Evolutionary conservation across 2,329 filamentous ascomycete genomes (phyloP), one percentile per base, ranked within the genome.

Genomic region (Diaporthe capsici): DNA sequence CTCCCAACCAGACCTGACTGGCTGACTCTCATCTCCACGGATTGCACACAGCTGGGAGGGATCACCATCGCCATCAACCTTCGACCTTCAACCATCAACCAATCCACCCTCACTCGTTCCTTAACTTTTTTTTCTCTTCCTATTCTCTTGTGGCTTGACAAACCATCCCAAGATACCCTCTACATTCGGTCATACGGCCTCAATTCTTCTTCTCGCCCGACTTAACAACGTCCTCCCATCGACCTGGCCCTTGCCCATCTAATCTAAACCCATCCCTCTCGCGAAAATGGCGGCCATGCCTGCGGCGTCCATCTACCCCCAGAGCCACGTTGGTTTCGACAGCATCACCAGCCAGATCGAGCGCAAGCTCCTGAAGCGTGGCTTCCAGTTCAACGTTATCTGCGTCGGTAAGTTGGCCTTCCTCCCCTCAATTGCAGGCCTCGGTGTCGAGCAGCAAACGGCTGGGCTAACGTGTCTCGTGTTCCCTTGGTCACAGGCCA

Each of bases 311-410:
- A 92, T 94, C 85, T 97, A 95, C 87, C 97, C 97, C 84, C 93
- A 97, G 86, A 98, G 94, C 93, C 97, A 98, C 91, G 97, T 99
- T 86, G 97, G 97, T 92, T 99, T 99, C 90, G 97, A 99, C 90
- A 98, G 95, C 90, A 99, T 99, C 91, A 99, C 97, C 82, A 95
- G 94, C 81, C 97, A 99, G 90, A 99, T 99, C 82, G 97, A 99
- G 93, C 94, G 95, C 89, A 99, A 99, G 94, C 94, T 98, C 85
- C 87, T 99, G 89, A 99, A 99, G 92, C 95, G 97, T 88, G 97
- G 97, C 82, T 99, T 99, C 88, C 97, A 99, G 88, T 99, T 99
- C 92, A 99, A 99, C 86, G 94, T 98, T 84, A 98, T 98, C 87
- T 98, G 96, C 86, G 97, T 98, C 86, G 97, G 97, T 98, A 90